Base-by-base conservation (phyloP, 2,329 filamentous ascomycete genomes). In the Fusarium cyanostomum region DNA sequence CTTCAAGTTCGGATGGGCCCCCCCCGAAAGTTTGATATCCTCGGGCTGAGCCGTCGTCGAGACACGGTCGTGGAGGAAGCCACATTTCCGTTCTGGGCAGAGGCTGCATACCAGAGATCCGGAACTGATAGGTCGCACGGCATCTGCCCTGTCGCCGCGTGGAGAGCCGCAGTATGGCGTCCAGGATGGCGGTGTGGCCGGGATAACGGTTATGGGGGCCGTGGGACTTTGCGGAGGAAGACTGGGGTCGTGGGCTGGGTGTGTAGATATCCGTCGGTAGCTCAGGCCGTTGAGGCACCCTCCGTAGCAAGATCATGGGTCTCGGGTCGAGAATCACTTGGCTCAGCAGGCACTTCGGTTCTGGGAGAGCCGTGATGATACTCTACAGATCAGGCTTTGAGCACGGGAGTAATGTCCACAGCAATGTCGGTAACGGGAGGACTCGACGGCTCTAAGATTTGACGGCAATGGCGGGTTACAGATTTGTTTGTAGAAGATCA, bases 101-200 rank as follows among this genome's bases (percentile, higher is more conserved):
- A 16, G 16, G 13, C 39, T 61, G 65, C 65, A 68, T 64, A 56
- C 64, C 64, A 68, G 56, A 24, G 31, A 53, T 16, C 43, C 43
- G 59, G 64, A 43, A 50, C 34, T 50, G 24, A 52, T 31, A 16
- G 35, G 59, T 62, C 30, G 28, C 51, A 64, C 64, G 2, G 45
- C 27, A 43, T 51, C 18, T 45, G 21, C 31, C 62, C 37, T 52
- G 26, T 52, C 41, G 34, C 34, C 56, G 45, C 59, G 63, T 62
- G 64, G 52, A 42, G 44, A 31, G 39, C 42, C 60, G 41, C 42
- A 44, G 27, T 9, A 37, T 45, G 30, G 42, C 34, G 35, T 39
- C 58, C 34, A 15, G 59, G 49, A 33, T 37, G 21, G 48, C 43
- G 41, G 34, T 51, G 48, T 51, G 44, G 24, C 31, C 12, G 33